These are phyloP conservation scores for Fusarium cyanostomum DNA, from an alignment of 2,329 filamentous ascomycete species.

Conservation along the genomic window DNA sequence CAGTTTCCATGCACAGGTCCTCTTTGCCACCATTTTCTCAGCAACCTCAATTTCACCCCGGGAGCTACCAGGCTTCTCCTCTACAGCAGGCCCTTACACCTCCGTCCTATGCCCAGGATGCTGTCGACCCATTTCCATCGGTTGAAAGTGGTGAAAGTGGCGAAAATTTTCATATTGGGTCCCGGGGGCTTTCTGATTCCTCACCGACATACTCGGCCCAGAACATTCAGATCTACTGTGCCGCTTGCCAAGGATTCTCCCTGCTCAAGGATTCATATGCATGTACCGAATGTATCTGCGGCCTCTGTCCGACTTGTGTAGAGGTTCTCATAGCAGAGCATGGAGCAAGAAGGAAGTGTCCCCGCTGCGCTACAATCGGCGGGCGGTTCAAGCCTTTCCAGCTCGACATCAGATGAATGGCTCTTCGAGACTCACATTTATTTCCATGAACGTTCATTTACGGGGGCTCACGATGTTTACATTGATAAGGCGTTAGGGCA, in stretches of 20 bases:
- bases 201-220: conserved; percentile 79
- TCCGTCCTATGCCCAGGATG: conserved; percentile 73
- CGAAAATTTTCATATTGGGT: conserved; percentile 76
- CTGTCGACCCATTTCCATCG: conserved; percentile 84
- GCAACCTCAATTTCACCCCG: conserved; percentile 68
- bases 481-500: conserved; percentile 43
- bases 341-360: conserved; percentile 79
- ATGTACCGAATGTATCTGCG: conserved; percentile 96
- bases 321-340: conserved; percentile 81
- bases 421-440: conserved; percentile 31
- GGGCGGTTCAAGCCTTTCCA: conserved; percentile 87
- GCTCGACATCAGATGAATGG: conserved; percentile 75
- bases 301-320: conserved; percentile 88
- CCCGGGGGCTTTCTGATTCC: conserved; percentile 72
- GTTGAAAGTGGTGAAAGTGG: conserved; percentile 82
- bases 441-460: conserved; percentile 16
- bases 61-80: conserved; percentile 86
- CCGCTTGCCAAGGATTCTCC: conserved; percentile 82
- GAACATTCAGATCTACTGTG: conserved; percentile 89
- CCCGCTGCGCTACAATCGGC: conserved; percentile 80
- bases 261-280: conserved; percentile 86
- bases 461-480: conserved; percentile 27
- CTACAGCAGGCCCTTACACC: conserved; percentile 91
- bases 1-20: conserved; percentile 69
- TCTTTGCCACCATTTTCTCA: conserved; percentile 68